Base-by-base conservation (phyloP, 306 rosid species). In the Prinsepia uniflora region DNA sequence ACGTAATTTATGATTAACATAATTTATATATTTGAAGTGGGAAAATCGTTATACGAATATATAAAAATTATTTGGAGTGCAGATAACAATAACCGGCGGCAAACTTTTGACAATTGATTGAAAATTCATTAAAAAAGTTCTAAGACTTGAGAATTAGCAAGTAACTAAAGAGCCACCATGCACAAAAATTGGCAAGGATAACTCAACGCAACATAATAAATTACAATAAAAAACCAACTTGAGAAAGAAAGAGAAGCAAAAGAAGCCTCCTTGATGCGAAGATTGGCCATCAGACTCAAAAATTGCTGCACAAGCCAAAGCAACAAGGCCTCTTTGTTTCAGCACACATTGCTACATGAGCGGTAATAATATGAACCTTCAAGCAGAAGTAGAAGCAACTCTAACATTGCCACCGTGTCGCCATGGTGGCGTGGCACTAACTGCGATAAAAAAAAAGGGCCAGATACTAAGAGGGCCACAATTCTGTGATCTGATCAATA, bases 241-340 rank as follows among this genome's bases (percentile, higher is more conserved):
- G 5, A 57, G 40, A 12, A 0, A 57, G 9, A 56, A 11, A 22
- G 30, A 24, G 36, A 12, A 24, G 24, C 2, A 18, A 8, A 54
- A 19, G 14, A 3, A 54, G 45, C 50, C 13, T 46, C 50, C 50
- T 46, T 46, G 6, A 46, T 30, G 36, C 36, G 36, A 30, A 30
- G 36, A 30, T 30, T 67, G 18, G 88, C 91, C 56, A 84, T 18
- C 53, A 82, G 59, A 85, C 89, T 82, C 36, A 85, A 10, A 30
- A 50, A 79, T 8, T 40, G 86, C 60, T 30, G 88, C 88, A 46
- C 85, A 80, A 41, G 80, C 87, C 63, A 85, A 62, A 3, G 89
- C 85, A 7, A 80, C 50, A 11, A 84, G 68, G 9, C 90, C 81
- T 49, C 83, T 86, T 36, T 82, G 81, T 54, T 50, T 77, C 71